These are phyloP conservation scores for Esteya vermicola DNA, from an alignment of 2,329 filamentous ascomycete species.

Conservation along the genomic window DNA sequence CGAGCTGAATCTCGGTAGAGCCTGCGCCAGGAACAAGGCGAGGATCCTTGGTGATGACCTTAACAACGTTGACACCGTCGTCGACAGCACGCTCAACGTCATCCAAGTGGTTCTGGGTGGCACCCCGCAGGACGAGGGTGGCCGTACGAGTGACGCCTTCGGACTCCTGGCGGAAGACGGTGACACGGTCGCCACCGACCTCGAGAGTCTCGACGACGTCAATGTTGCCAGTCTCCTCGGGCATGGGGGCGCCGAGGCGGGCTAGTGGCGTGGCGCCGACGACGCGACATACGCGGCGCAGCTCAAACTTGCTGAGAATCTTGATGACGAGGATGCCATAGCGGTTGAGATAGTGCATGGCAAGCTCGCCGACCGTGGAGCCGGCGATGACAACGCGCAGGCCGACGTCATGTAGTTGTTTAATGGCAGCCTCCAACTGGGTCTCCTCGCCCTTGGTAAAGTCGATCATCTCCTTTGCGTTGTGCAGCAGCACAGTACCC, in stretches of 20 bases:
- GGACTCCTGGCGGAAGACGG: slow-evolving; percentile 93
- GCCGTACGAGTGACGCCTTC: slow-evolving; percentile 86
- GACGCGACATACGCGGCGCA: slow-evolving; percentile 86
- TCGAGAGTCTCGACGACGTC: slow-evolving; percentile 95
- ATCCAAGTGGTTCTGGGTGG: slow-evolving; percentile 95
- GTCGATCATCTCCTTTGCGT: slow-evolving; percentile 96
- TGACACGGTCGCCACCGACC: slow-evolving; percentile 95
- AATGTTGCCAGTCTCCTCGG: slow-evolving; percentile 95
- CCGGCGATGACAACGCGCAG: slow-evolving; percentile 85
- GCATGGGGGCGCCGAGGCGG: slow-evolving; percentile 91
- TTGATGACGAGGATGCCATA: slow-evolving; percentile 94
- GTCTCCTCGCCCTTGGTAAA: slow-evolving; percentile 95
- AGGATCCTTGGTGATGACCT: slow-evolving; percentile 90
- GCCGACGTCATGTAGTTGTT: slow-evolving; percentile 90
- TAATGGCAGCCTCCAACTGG: slow-evolving; percentile 81
- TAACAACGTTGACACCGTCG: slow-evolving; percentile 96
- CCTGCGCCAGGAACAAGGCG: slow-evolving; percentile 87
- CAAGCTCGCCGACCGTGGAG: slow-evolving; percentile 86
- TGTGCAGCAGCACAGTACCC: slow-evolving; percentile 91
- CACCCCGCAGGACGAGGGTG: slow-evolving; percentile 84
- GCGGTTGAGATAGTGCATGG: slow-evolving; percentile 94
- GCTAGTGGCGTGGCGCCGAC: slow-evolving; percentile 95
- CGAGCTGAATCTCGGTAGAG: slow-evolving; percentile 84
- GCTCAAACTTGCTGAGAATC: slow-evolving; percentile 94
- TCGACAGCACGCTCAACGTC: slow-evolving; percentile 95